phyloP scores from a whole-genome alignment of 768 basidiomycete genomes.

The Lentinus tigrinus region DNA sequence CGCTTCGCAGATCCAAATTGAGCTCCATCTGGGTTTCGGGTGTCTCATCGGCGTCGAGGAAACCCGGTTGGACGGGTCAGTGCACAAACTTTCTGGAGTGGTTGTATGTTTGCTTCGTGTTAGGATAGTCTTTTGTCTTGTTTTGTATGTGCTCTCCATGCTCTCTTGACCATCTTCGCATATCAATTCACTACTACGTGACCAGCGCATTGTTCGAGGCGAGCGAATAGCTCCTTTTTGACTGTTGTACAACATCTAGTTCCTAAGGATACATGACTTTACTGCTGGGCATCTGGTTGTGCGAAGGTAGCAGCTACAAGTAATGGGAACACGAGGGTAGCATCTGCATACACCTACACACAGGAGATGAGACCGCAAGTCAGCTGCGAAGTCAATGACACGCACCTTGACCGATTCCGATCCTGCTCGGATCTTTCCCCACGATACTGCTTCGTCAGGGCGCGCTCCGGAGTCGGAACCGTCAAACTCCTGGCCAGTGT shows the following conservation, averaged over 20 bases:
- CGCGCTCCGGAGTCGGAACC: constrained; percentile 96
- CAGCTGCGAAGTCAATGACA: not conserved
- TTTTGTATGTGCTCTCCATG: not conserved
- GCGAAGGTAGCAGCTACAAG: constrained; percentile 95
- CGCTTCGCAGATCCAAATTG: not conserved
- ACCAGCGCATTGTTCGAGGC: too few species aligned
- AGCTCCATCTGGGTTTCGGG: too few species aligned
- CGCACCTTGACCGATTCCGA: constrained; percentile 79
- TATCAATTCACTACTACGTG: too few species aligned
- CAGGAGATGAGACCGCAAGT: not conserved
- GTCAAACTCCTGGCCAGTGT: constrained; percentile 99
- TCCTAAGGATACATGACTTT: not conserved
- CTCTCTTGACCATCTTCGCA: not conserved
- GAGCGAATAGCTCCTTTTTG: not conserved
- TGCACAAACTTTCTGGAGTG: too few species aligned
- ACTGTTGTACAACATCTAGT: not conserved
- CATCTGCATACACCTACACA: constrained; percentile 82
- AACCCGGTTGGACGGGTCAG: too few species aligned
- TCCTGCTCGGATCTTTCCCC: constrained; percentile 95
- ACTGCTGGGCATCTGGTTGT: not conserved
- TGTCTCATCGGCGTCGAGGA: too few species aligned
- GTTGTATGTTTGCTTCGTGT: not conserved
- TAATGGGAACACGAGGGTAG: constrained; percentile 93
- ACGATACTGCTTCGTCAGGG: constrained; percentile 96
- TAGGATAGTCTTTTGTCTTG: not conserved